Evolutionary conservation across 83 land plant species (phyloP).

Genomic region (Diphasiastrum complanatum): DNA sequence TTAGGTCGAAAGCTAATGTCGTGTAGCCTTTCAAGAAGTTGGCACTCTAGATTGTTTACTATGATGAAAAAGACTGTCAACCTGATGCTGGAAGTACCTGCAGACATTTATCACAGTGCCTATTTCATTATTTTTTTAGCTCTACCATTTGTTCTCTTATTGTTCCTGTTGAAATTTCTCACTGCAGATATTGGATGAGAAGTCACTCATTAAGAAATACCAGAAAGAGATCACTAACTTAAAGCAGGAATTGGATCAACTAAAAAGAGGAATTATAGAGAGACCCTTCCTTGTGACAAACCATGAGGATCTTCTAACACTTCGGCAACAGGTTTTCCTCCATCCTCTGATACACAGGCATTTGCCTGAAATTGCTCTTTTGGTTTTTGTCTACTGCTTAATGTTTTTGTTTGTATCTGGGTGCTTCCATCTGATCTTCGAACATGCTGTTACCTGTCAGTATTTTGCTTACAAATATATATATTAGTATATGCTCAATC

Average conservation of each 20-base stretch:
- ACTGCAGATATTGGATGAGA: conserved; percentile 89
- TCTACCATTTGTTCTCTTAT: background rate
- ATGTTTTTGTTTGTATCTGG: background rate
- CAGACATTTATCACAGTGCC: background rate
- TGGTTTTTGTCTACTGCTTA: conserved; percentile 3
- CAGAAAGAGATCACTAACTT: conserved; percentile 73
- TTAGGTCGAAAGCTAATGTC: no score
- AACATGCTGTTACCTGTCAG: background rate
- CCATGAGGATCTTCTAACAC: conserved; percentile 59
- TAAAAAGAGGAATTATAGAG: conserved; percentile 62
- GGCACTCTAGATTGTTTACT: no score
- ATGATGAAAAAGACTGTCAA: no score
- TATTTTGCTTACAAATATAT: background rate
- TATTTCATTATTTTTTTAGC: background rate
- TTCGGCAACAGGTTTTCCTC: conserved; percentile 72
- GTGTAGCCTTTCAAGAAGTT: no score
- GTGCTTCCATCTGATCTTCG: no score
- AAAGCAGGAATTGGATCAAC: conserved; percentile 76
- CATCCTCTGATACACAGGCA: background rate
- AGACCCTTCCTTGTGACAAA: conserved; percentile 43
- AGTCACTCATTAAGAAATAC: conserved; percentile 90
- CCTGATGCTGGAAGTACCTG: no score
- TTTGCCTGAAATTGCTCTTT: background rate
- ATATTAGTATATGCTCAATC: background rate
- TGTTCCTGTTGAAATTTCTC: conserved; percentile 1